Evolutionary conservation across 805 yeast species (phyloP).

Genomic region (Ascoidea asiatica): DNA sequence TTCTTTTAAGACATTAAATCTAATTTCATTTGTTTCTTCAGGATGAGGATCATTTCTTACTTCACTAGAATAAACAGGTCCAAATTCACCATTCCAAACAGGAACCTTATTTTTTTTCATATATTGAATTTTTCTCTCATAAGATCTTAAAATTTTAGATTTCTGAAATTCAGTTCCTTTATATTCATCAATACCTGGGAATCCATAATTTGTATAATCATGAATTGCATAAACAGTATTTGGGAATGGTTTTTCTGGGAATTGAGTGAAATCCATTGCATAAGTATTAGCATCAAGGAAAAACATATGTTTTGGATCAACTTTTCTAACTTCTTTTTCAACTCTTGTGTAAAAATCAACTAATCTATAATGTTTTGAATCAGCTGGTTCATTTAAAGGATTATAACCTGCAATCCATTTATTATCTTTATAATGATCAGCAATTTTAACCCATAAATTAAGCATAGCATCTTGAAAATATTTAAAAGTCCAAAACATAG

Average conservation of each 20-base stretch:
- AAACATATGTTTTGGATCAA: constrained; percentile 35
- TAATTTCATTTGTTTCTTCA: constrained; percentile 22
- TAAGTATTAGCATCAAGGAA: constrained; percentile 38
- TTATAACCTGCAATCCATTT: constrained; percentile 42
- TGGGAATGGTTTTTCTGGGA: too few species aligned
- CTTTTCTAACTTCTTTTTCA: constrained; percentile 25
- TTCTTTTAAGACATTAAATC: constrained; percentile 30
- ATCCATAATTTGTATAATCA: too few species aligned
- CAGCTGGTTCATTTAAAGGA: constrained; percentile 41
- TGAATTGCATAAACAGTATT: too few species aligned
- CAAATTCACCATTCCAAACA: constrained; percentile 42
- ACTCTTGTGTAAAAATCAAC: constrained; percentile 24
- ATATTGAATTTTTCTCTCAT: constrained; percentile 32
- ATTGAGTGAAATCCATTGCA: constrained; percentile 35
- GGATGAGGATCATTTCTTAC: constrained; percentile 27
- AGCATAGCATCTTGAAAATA: constrained; percentile 32
- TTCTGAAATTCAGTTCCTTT: too few species aligned
- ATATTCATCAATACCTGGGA: too few species aligned
- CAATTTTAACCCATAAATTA: constrained; percentile 31
- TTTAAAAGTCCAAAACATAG: constrained; percentile 36
- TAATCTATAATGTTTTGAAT: constrained; percentile 26
- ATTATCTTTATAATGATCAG: constrained; percentile 31
- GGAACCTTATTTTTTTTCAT: constrained; percentile 27
- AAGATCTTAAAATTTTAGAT: too few species aligned
- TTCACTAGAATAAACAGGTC: constrained; percentile 33